A percentile compares a stretch with the other conserved stretches of the same genome.
phyloP scores from a whole-genome alignment of 208 protist genomes.

The Wallacemonas sp. region DNA sequence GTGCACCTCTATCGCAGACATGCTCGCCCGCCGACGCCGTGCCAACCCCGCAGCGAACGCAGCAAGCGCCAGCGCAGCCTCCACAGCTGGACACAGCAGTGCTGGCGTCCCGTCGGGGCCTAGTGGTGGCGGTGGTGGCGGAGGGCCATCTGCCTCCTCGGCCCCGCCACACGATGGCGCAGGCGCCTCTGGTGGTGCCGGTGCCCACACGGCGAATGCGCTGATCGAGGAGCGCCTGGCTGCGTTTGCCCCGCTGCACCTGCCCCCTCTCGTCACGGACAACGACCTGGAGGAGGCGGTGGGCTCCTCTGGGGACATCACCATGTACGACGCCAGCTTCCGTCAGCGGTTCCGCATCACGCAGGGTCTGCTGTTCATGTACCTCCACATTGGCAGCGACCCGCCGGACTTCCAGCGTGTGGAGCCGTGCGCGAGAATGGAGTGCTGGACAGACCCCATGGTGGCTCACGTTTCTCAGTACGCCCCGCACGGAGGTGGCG shows the following conservation, averaged over 20 bases:
- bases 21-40: background rate
- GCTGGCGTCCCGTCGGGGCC: background rate
- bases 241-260: constrained; percentile 57
- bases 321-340: constrained; percentile 16
- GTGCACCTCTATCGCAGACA: background rate
- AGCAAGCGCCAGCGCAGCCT: constrained; percentile 7
- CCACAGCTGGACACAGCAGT: background rate
- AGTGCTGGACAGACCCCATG: constrained; percentile 97
- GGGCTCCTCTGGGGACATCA: constrained; percentile 16
- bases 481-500: constrained; percentile 23
- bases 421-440: constrained; percentile 94
- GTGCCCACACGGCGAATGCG: constrained; percentile 15
- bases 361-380: constrained; percentile 92
- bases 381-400: constrained; percentile 98
- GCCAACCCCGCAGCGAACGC: constrained; percentile 6
- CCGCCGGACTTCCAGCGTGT: constrained; percentile 96
- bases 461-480: constrained; percentile 61
- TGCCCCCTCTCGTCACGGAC: constrained; percentile 64
- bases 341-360: constrained; percentile 41
- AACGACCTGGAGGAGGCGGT: constrained; percentile 32
- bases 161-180: background rate
- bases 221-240: constrained; percentile 61
- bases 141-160: background rate
- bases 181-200: too few relatives aligned
- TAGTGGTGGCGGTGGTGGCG: background rate